phyloP scores from a whole-genome alignment of 2,329 filamentous ascomycete genomes.

The Ascosphaera aggregata region DNA sequence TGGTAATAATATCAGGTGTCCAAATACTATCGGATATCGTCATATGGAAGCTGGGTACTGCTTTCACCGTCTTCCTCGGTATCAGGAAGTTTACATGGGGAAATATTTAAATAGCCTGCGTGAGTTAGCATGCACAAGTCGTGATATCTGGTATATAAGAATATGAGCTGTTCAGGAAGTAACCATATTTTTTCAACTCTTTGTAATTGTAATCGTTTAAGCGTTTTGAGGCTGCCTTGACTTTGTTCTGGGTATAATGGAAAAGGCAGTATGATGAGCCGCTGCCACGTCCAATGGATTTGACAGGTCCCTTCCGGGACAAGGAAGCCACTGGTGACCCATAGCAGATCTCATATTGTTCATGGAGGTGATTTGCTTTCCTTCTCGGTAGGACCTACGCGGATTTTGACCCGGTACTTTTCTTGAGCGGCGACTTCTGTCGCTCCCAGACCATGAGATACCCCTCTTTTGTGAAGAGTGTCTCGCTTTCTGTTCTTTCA shows the following conservation, averaged over 20 bases:
- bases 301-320: no score
- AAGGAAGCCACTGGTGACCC: no score
- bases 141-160: not conserved
- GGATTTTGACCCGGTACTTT: no score
- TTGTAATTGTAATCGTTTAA: no score
- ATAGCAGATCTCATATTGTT: no score
- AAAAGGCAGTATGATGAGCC: no score
- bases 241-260: no score
- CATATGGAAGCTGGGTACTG: constrained; percentile 16
- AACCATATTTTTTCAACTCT: no score
- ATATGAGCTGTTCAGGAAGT: not conserved
- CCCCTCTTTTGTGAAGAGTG: constrained; percentile 77
- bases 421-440: constrained; percentile 28
- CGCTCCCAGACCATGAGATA: constrained; percentile 96
- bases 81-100: constrained; percentile 19
- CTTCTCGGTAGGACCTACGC: no score
- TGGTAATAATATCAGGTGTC: constrained; percentile 15
- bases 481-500: constrained; percentile 66
- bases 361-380: no score
- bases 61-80: constrained; percentile 16
- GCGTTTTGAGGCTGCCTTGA: no score
- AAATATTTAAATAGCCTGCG: constrained; percentile 3
- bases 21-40: constrained; percentile 15
- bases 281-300: no score
- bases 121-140: not conserved